Percentiles rank a stretch among this genome's conserved stretches.
Evolutionary conservation across 495 filamentous ascomycete genomes (phyloP).

Genomic region (Penicillium steckii): DNA sequence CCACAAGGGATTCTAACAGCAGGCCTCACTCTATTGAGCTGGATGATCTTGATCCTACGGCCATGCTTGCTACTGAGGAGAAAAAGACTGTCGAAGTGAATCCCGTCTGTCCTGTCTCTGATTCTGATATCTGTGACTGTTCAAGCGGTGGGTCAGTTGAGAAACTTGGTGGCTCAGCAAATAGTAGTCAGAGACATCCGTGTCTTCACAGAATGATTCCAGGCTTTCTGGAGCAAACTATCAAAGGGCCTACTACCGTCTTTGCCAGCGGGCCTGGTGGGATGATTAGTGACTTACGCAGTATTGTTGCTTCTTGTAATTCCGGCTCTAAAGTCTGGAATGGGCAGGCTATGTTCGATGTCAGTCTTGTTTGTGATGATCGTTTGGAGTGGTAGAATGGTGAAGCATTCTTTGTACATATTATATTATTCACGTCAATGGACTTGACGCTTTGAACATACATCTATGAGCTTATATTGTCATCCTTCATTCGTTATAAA

Average conservation of each 20-base stretch:
- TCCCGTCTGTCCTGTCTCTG: not conserved
- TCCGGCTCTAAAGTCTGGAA: conserved; percentile 48
- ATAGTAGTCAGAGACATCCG: conserved; percentile 28
- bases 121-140: conserved; percentile 10
- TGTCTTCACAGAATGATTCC: conserved; percentile 20
- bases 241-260: conserved; percentile 49
- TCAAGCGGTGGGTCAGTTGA: conserved; percentile 6
- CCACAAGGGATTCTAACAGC: conserved; percentile 42
- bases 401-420: not conserved
- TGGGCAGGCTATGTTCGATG: conserved; percentile 55
- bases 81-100: conserved; percentile 7
- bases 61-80: not conserved
- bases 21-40: conserved; percentile 3
- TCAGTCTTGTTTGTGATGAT: conserved; percentile 56
- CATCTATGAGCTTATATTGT: too few relatives aligned
- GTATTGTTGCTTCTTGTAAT: conserved; percentile 53
- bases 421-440: not conserved
- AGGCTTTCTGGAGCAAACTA: conserved; percentile 28
- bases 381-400: conserved; percentile 26
- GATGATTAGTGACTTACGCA: conserved; percentile 56
- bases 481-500: too few relatives aligned
- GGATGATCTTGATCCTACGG: not conserved
- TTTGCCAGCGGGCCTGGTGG: conserved; percentile 61
- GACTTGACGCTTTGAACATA: too few relatives aligned
- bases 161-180: conserved; percentile 6